A percentile compares a stretch with the other conserved stretches of the same genome.
These are phyloP conservation scores for Fusarium transvaalense DNA, from an alignment of 2,329 filamentous ascomycete species.

Conservation along the genomic window DNA sequence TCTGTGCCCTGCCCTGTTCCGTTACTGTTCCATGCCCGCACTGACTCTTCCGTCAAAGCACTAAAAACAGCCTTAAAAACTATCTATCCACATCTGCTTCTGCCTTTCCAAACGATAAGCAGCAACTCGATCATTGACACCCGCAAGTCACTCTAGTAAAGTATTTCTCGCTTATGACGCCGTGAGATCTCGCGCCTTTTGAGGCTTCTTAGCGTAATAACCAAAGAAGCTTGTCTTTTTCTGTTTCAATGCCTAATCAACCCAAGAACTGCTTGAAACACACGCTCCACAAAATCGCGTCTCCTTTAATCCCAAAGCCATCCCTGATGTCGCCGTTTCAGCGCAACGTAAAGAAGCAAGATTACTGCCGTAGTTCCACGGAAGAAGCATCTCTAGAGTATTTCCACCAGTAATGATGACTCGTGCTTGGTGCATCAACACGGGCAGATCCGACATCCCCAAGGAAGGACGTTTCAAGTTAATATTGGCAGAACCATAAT, in stretches of 20 bases:
- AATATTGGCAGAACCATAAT: neutral
- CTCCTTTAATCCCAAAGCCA: constrained; percentile 24
- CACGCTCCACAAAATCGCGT: constrained; percentile 7
- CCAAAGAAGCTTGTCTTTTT: constrained; percentile 3
- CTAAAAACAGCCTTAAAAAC: neutral
- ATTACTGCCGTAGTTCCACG: constrained; percentile 15
- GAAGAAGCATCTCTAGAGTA: neutral
- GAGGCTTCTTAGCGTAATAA: neutral
- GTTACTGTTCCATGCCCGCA: neutral
- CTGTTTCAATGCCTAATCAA: neutral
- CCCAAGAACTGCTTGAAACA: constrained; percentile 16
- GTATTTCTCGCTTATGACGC: neutral
- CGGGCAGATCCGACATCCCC: neutral
- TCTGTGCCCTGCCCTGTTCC: too few relatives aligned
- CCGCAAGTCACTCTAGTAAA: neutral
- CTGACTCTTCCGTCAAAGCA: neutral
- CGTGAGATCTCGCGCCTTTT: neutral
- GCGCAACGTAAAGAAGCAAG: neutral
- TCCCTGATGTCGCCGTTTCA: constrained; percentile 15
- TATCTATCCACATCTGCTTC: too few relatives aligned
- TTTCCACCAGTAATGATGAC: constrained; percentile 11
- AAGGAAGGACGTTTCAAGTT: constrained; percentile 16
- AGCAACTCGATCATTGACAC: neutral
- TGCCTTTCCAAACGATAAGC: neutral
- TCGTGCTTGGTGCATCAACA: fast-evolving